Conservation (phyloP, 345 rosid genomes). For the Chamaenerion angustifolium region DNA sequence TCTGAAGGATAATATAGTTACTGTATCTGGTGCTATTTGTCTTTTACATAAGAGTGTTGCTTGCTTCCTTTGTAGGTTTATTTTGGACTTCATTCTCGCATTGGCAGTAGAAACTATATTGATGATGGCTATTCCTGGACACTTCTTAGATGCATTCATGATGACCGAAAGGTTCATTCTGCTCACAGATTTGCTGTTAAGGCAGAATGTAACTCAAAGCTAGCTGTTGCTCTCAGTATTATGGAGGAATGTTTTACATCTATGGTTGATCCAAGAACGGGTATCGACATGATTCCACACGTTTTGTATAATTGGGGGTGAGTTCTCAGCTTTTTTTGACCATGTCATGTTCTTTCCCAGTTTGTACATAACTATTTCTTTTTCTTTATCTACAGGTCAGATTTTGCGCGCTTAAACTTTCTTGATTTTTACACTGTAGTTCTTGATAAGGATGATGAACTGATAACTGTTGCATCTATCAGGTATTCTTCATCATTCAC, state of each 20-base stretch:
- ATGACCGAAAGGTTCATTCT: constrained; percentile 66
- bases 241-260: constrained; percentile 94
- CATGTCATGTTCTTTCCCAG: neutral
- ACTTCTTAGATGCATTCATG: constrained; percentile 68
- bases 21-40: neutral
- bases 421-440: constrained; percentile 70
- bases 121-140: constrained; percentile 66
- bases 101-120: constrained; percentile 44
- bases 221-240: constrained; percentile 78
- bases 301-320: constrained; percentile 85
- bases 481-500: constrained; percentile 29
- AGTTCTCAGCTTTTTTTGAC: neutral
- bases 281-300: constrained; percentile 88
- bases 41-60: constrained; percentile 8
- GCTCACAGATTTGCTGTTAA: constrained; percentile 58
- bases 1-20: no score
- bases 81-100: constrained; percentile 54
- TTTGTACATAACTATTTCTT: neutral
- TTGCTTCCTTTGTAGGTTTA: constrained; percentile 31
- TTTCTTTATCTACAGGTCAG: constrained; percentile 42
- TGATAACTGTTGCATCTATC: constrained; percentile 83
- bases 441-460: constrained; percentile 73
- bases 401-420: constrained; percentile 68
- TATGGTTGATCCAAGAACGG: constrained; percentile 91
- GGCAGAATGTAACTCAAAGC: constrained; percentile 89